These are phyloP conservation scores for Globisporangium solare DNA, from an alignment of 352 stramenopile species.

Conservation along the genomic window DNA sequence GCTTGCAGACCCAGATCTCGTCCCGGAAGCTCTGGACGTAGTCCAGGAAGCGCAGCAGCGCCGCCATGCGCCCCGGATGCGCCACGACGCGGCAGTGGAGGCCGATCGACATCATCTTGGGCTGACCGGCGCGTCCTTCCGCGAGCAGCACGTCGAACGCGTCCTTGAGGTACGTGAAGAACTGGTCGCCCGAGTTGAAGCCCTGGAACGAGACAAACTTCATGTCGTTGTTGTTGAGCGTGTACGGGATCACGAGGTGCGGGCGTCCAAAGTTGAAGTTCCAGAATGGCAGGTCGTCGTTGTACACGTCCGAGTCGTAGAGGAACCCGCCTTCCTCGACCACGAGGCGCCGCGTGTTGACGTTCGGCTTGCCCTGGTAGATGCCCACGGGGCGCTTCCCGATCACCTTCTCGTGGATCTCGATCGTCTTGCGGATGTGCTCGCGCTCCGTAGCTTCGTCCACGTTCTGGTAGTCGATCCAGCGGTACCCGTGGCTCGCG, in stretches of 20 bases:
- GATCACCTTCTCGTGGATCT: constrained; percentile 88
- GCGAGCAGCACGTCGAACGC: constrained; percentile 84
- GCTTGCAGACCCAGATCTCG: constrained; percentile 88
- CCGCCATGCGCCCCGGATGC: constrained; percentile 85
- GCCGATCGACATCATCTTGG: constrained; percentile 96
- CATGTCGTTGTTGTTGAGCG: constrained; percentile 96
- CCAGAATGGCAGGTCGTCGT: constrained; percentile 96
- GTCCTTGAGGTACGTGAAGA: constrained; percentile 92
- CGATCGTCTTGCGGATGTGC: constrained; percentile 90
- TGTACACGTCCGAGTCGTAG: constrained; percentile 95
- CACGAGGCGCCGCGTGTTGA: constrained; percentile 88
- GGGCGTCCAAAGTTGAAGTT: constrained; percentile 82
- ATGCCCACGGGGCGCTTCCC: constrained; percentile 91
- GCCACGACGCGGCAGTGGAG: constrained; percentile 91
- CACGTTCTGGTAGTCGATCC: constrained; percentile 95
- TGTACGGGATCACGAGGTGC: constrained; percentile 96
- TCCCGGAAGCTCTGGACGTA: constrained; percentile 86
- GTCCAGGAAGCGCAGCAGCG: constrained; percentile 91
- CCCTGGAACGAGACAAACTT: constrained; percentile 90
- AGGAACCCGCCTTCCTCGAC: constrained; percentile 93
- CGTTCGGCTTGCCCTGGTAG: constrained; percentile 95
- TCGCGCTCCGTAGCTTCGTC: constrained; percentile 88
- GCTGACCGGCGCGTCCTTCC: constrained; percentile 79
- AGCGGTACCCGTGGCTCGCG: constrained; percentile 92
- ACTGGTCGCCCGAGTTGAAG: constrained; percentile 92